A percentile compares a stretch with the other conserved stretches of the same genome.
Evolutionary conservation across 1,284 basidiomycete genomes (phyloP).

Genomic region (Moniliophthora roreri): DNA sequence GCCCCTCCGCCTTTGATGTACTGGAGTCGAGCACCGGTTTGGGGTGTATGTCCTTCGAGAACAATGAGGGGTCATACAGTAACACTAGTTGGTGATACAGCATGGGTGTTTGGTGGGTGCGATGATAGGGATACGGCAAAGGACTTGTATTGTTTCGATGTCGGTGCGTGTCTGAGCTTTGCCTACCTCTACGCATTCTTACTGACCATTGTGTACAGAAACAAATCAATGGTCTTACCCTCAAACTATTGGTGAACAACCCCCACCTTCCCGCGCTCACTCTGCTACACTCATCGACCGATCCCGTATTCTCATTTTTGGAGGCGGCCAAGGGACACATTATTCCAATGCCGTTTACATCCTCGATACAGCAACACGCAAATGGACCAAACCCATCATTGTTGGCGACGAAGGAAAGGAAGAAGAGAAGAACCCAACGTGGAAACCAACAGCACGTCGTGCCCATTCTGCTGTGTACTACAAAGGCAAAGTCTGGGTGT

Average conservation of each 20-base stretch:
- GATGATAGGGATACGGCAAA: constrained; percentile 77
- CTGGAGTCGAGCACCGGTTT: constrained; percentile 83
- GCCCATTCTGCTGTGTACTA: constrained; percentile 87
- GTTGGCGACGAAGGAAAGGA: constrained; percentile 23
- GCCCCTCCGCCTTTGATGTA: constrained; percentile 73
- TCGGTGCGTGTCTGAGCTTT: constrained; percentile 46
- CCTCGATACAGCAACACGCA: constrained; percentile 75
- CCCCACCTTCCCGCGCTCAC: constrained; percentile 86
- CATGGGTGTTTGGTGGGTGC: constrained; percentile 90
- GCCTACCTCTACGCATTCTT: background rate
- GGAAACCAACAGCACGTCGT: constrained; percentile 65
- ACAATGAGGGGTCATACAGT: constrained; percentile 84
- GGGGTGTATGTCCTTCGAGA: constrained; percentile 72
- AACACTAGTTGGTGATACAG: constrained; percentile 78
- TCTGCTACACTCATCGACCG: constrained; percentile 85
- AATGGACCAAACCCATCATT: constrained; percentile 61
- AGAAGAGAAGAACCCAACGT: too few relatives aligned
- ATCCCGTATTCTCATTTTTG: constrained; percentile 74
- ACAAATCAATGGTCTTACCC: constrained; percentile 89
- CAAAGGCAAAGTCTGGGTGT: constrained; percentile 76
- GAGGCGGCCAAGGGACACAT: constrained; percentile 78
- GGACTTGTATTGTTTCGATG: constrained; percentile 87
- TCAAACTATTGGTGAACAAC: constrained; percentile 70
- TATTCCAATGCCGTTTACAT: constrained; percentile 82
- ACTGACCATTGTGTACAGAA: constrained; percentile 45